Conservation (phyloP, 2,329 filamentous ascomycete species). For the Alternaria brassicicola region DNA sequence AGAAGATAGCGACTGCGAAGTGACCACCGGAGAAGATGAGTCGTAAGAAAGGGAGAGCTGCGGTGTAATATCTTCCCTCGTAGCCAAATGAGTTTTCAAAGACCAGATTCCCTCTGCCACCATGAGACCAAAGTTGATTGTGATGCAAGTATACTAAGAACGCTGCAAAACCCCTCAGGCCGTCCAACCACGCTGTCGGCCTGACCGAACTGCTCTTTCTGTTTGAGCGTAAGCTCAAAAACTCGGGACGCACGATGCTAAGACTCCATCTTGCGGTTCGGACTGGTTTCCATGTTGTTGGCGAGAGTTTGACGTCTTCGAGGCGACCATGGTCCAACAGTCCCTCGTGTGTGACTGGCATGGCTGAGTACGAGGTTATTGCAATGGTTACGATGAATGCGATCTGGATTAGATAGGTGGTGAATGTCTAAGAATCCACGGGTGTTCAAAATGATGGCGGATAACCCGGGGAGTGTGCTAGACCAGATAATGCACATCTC, state of each 20-base stretch:
- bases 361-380: constrained; percentile 12
- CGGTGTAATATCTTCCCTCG: constrained; percentile 39
- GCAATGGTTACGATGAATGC: background rate
- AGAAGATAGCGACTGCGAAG: constrained; percentile 62
- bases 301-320: constrained; percentile 34
- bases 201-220: constrained; percentile 29
- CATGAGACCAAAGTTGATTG: constrained; percentile 55
- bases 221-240: constrained; percentile 28
- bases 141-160: constrained; percentile 68
- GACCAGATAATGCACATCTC: background rate
- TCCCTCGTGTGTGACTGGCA: constrained; percentile 40
- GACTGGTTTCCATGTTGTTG: constrained; percentile 35
- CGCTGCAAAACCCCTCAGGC: constrained; percentile 70
- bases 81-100: constrained; percentile 47
- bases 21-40: constrained; percentile 57
- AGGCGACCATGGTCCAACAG: constrained; percentile 33
- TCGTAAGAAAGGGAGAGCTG: constrained; percentile 50
- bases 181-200: constrained; percentile 59
- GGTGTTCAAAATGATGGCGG: background rate
- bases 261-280: constrained; percentile 39
- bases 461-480: background rate
- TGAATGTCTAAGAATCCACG: background rate
- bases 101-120: constrained; percentile 56
- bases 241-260: constrained; percentile 41
- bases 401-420: background rate